Evolutionary conservation across 192 early-diverging fungal species (phyloP).

Genomic region (Umbelopsis sp.): DNA sequence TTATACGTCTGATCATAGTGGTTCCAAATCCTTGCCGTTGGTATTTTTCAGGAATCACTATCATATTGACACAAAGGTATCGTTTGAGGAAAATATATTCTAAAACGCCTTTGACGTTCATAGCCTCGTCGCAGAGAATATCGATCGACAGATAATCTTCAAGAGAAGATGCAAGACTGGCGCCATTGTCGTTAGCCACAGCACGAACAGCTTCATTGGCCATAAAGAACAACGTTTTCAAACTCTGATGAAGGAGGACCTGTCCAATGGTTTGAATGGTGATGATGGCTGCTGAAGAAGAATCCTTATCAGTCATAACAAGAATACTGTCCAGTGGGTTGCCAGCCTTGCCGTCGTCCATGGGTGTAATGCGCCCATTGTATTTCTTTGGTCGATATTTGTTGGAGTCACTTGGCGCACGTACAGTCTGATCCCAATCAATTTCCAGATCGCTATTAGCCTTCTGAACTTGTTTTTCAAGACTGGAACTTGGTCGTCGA

Average conservation of each 20-base stretch:
- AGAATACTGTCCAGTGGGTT: constrained; percentile 15
- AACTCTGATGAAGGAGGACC: background rate
- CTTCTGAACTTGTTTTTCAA: constrained; percentile 9
- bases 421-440: constrained; percentile 1
- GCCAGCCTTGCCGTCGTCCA: background rate
- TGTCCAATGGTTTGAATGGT: constrained; percentile 20
- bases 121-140: constrained; percentile 34
- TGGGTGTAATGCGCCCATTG: constrained; percentile 15
- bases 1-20: constrained; percentile 35
- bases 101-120: constrained; percentile 37
- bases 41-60: constrained; percentile 37
- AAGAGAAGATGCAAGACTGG: constrained; percentile 36
- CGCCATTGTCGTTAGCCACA: constrained; percentile 18
- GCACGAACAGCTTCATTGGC: constrained; percentile 35
- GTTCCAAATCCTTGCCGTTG: constrained; percentile 41
- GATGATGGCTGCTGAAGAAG: constrained; percentile 6
- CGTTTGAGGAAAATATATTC: constrained; percentile 46
- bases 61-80: constrained; percentile 46
- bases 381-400: background rate
- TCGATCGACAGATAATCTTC: constrained; percentile 45
- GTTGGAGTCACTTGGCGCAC: background rate
- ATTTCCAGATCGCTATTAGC: constrained; percentile 1
- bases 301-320: constrained; percentile 1
- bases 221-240: constrained; percentile 24
- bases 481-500: background rate